Conservation (phyloP, 345 rosid species). For the Pistacia vera region DNA sequence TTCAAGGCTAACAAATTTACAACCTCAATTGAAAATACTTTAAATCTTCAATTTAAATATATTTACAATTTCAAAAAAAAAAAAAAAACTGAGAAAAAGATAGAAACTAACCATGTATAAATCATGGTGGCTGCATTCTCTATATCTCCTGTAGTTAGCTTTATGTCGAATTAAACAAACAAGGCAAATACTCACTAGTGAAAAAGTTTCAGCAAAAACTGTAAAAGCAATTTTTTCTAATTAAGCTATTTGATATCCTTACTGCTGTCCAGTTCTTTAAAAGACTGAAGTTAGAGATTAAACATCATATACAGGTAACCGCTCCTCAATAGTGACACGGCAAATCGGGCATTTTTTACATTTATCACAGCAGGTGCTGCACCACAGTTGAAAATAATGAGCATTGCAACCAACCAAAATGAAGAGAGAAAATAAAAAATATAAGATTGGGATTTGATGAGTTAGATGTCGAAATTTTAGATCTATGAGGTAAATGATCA, state of each 20-base stretch:
- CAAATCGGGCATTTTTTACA: conserved; percentile 96
- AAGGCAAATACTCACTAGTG: not conserved
- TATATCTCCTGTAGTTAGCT: too few species aligned
- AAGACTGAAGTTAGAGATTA: conserved; percentile 32
- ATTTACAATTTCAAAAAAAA: too few species aligned
- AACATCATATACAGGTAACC: conserved; percentile 88
- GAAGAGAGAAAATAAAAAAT: not conserved
- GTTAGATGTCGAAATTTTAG: not conserved
- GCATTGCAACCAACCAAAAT: not conserved
- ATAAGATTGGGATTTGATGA: not conserved
- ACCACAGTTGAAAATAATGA: conserved; percentile 24
- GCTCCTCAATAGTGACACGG: conserved; percentile 71
- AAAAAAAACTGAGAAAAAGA: too few species aligned
- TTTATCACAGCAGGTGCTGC: conserved; percentile 87
- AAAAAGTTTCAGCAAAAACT: conserved; percentile 7
- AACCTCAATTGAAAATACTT: too few species aligned
- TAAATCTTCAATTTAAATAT: too few species aligned
- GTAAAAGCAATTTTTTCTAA: conserved; percentile 17
- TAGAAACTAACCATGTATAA: too few species aligned
- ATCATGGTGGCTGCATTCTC: too few species aligned
- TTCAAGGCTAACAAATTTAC: too few species aligned
- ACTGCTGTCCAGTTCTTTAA: not conserved
- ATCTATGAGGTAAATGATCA: not conserved
- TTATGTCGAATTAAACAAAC: too few species aligned
- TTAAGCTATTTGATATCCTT: conserved; percentile 3